These are phyloP conservation scores for Citrus glauca DNA, from an alignment of 345 rosid genomes.

Conservation along the genomic window DNA sequence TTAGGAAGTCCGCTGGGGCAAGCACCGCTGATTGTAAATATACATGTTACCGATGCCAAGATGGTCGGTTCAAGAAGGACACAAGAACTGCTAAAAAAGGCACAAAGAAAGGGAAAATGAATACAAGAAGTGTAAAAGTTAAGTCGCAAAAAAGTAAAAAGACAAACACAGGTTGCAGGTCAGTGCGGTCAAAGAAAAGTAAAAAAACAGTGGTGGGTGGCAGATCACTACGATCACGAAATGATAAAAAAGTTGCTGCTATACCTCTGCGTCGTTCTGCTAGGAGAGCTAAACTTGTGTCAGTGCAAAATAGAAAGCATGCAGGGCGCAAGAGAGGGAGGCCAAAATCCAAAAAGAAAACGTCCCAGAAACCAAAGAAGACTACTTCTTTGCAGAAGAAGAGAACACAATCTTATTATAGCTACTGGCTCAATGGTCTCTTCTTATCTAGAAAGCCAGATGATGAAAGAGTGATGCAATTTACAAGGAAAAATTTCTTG, in stretches of 20 bases:
- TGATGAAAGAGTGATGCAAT: conserved; percentile 64
- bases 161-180: conserved; percentile 18
- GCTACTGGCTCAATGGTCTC: conserved; percentile 92
- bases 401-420: conserved; percentile 51
- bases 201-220: conserved; percentile 31
- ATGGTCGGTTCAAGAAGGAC: conserved; percentile 37
- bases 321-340: conserved; percentile 45
- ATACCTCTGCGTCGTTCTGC: conserved; percentile 83
- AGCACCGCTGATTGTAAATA: conserved; percentile 31
- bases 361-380: conserved; percentile 35
- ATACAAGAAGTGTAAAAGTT: conserved; percentile 34
- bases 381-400: conserved; percentile 42
- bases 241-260: conserved; percentile 46
- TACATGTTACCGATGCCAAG: conserved; percentile 63
- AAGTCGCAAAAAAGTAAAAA: conserved; percentile 38
- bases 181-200: conserved; percentile 25
- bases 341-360: conserved; percentile 40
- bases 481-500: conserved; percentile 40
- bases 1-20: conserved; percentile 52
- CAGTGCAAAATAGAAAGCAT: conserved; percentile 40
- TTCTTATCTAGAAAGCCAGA: conserved; percentile 54
- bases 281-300: conserved; percentile 48
- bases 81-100: conserved; percentile 29
- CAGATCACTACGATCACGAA: conserved; percentile 35
- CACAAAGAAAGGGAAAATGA: conserved; percentile 30